Evolutionary conservation across 208 protist genomes (phyloP).

Genomic region (Leishmania gerbilli): DNA sequence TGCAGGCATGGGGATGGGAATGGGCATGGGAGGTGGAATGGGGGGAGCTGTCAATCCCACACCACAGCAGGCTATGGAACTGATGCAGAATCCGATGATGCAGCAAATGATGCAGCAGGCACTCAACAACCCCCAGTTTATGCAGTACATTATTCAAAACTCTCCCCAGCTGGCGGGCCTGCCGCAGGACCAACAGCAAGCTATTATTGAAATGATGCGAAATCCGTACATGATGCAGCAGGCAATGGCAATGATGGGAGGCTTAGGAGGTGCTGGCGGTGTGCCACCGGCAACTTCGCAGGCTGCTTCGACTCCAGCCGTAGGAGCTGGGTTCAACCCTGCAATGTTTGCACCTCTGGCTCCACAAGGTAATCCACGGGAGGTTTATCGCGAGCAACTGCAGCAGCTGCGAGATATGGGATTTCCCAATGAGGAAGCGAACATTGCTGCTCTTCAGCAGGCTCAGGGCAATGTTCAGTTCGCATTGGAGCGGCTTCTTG

Average conservation of each 20-base stretch:
- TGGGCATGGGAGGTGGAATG: slow-evolving; percentile 22
- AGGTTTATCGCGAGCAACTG: slow-evolving; percentile 87
- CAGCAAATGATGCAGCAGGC: slow-evolving; percentile 61
- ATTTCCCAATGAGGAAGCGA: slow-evolving; percentile 93
- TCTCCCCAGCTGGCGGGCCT: slow-evolving; percentile 39
- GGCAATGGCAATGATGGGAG: slow-evolving; percentile 39
- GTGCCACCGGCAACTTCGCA: slow-evolving; percentile 1
- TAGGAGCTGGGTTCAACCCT: slow-evolving; percentile 28
- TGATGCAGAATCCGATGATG: slow-evolving; percentile 75
- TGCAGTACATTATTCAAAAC: slow-evolving; percentile 65
- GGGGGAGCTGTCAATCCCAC: slow-evolving; percentile 7
- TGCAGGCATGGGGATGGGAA: slow-evolving; percentile 24
- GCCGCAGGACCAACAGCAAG: slow-evolving; percentile 50
- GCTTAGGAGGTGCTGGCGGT: slow-evolving; percentile 8
- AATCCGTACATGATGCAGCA: slow-evolving; percentile 48
- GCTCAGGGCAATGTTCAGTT: slow-evolving; percentile 88
- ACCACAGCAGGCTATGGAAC: slow-evolving; percentile 33
- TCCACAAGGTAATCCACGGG: slow-evolving; percentile 71
- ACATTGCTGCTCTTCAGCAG: slow-evolving; percentile 89
- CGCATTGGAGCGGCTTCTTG: slow-evolving; percentile 88
- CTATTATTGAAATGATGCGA: slow-evolving; percentile 67
- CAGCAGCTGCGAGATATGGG: slow-evolving; percentile 91
- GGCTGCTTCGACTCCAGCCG: background rate
- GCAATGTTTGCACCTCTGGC: slow-evolving; percentile 39
- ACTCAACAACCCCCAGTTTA: slow-evolving; percentile 67